Conservation (phyloP, 331 rosid genomes). For the Cydonia oblonga region DNA sequence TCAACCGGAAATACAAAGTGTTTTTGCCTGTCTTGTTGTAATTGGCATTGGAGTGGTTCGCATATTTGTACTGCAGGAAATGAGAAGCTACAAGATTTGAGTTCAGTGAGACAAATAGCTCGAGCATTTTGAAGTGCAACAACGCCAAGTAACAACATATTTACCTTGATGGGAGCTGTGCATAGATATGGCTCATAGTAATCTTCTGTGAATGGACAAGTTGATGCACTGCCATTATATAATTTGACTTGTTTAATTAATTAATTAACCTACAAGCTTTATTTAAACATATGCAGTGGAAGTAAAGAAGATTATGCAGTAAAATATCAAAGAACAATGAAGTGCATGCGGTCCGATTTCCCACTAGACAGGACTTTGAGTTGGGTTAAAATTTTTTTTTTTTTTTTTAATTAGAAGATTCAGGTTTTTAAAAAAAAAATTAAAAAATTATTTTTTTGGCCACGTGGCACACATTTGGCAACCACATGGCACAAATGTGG, state of each 20-base stretch:
- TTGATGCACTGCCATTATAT: conserved; percentile 35
- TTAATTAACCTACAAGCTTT: neutral
- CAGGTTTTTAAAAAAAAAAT: too few relatives aligned
- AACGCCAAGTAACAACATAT: neutral
- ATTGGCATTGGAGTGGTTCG: conserved; percentile 34
- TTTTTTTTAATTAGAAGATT: too few relatives aligned
- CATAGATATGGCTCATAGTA: conserved; percentile 41
- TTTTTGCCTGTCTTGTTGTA: conserved; percentile 49
- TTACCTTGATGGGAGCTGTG: conserved; percentile 68
- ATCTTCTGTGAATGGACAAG: conserved; percentile 38
- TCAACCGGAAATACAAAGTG: conserved; percentile 45
- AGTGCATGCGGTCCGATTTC: too few relatives aligned
- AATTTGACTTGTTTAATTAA: neutral
- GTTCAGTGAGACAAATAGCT: conserved; percentile 13
- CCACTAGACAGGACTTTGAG: too few relatives aligned
- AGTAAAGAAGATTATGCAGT: neutral
- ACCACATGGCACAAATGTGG: too few relatives aligned
- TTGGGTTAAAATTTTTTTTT: too few relatives aligned
- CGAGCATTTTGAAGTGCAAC: neutral
- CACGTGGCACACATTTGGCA: too few relatives aligned
- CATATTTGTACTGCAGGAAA: conserved; percentile 46
- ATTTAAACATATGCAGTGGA: neutral
- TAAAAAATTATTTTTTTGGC: too few relatives aligned
- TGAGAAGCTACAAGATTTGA: conserved; percentile 7
- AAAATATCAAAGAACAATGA: neutral